Conservation (phyloP, 1,284 basidiomycete genomes). For the Cryptococcus amylolentus region DNA sequence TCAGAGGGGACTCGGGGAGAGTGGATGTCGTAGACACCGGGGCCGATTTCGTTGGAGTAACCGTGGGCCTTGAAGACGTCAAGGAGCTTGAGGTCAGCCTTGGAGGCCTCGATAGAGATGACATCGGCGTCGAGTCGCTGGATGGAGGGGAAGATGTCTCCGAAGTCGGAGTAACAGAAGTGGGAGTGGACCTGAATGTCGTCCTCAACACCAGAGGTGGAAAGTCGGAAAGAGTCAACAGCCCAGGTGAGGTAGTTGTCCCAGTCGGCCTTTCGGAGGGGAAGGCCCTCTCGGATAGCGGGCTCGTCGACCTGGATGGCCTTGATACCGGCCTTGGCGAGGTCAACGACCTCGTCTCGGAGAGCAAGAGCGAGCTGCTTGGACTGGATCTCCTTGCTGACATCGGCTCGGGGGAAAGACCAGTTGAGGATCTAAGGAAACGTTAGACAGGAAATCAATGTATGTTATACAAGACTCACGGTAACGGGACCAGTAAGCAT, state of each 20-base stretch:
- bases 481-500: constrained; percentile 97
- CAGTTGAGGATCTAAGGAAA: constrained; percentile 79
- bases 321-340: constrained; percentile 94
- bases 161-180: constrained; percentile 74
- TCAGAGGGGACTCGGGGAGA: constrained; percentile 93
- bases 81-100: constrained; percentile 96
- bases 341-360: constrained; percentile 96
- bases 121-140: constrained; percentile 97
- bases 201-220: constrained; percentile 89
- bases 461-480: constrained; percentile 7
- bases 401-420: constrained; percentile 99
- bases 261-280: constrained; percentile 92
- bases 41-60: constrained; percentile 97
- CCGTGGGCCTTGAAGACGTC: constrained; percentile 92
- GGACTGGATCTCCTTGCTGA: constrained; percentile 93
- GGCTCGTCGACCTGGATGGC: constrained; percentile 99
- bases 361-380: constrained; percentile 98
- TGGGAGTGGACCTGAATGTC: constrained; percentile 94
- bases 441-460: not conserved
- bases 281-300: constrained; percentile 97
- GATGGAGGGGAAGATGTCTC: constrained; percentile 97
- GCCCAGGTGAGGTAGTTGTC: constrained; percentile 93
- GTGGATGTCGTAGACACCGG: constrained; percentile 99
- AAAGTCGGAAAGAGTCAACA: constrained; percentile 93
- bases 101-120: constrained; percentile 98